Evolutionary conservation across 495 filamentous ascomycete species (phyloP).

Genomic region (Evansstolkia leycettana): DNA sequence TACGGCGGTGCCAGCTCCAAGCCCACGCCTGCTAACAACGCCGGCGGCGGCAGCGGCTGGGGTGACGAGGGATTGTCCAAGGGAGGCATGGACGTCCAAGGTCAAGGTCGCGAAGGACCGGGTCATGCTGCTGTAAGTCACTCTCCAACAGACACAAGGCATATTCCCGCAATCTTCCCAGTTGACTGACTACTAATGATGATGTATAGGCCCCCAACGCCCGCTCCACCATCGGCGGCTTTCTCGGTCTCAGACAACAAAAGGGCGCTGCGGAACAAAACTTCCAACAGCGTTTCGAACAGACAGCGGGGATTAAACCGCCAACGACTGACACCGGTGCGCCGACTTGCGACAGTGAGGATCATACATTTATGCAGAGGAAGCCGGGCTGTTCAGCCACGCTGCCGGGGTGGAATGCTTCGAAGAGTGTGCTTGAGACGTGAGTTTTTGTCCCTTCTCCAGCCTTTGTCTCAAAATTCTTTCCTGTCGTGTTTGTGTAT

Average conservation of each 20-base stretch:
- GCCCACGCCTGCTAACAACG: slow-evolving; percentile 25
- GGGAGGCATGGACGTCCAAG: slow-evolving; percentile 5
- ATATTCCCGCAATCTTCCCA: neutral
- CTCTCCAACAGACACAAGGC: neutral
- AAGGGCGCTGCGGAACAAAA: slow-evolving; percentile 18
- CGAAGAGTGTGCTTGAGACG: slow-evolving; percentile 16
- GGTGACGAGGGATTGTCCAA: slow-evolving; percentile 11
- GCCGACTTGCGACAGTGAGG: slow-evolving; percentile 19
- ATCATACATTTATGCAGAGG: slow-evolving; percentile 23
- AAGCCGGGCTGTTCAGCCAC: slow-evolving; percentile 22
- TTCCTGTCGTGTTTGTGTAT: neutral
- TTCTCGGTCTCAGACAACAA: slow-evolving; percentile 20
- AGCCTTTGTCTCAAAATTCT: too few species aligned
- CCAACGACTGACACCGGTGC: slow-evolving; percentile 5
- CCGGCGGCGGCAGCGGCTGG: slow-evolving; percentile 9
- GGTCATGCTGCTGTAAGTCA: slow-evolving; percentile 18
- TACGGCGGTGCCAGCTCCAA: slow-evolving; percentile 15
- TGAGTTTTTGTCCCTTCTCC: slow-evolving; percentile 10
- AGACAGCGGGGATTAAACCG: neutral
- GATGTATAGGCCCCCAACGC: slow-evolving; percentile 17
- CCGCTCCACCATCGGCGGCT: slow-evolving; percentile 15
- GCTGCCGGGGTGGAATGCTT: slow-evolving; percentile 20
- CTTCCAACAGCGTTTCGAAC: slow-evolving; percentile 9
- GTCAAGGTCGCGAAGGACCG: slow-evolving; percentile 6
- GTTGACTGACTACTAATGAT: neutral